Evolutionary conservation across 768 basidiomycete genomes (phyloP).

Genomic region (Tricholoma flavovirens): DNA sequence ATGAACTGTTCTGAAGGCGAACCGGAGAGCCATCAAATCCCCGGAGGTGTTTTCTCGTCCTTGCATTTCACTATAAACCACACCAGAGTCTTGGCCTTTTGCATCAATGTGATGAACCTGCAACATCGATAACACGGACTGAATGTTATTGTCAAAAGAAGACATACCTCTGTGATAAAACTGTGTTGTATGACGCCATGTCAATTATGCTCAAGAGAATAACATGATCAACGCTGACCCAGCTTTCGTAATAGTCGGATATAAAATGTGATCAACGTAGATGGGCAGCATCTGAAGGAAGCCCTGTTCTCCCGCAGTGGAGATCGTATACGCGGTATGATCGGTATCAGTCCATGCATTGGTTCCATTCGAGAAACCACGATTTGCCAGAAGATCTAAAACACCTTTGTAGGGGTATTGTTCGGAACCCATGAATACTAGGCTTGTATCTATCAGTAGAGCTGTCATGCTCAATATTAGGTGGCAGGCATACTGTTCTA

Average conservation of each 20-base stretch:
- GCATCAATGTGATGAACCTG: conserved; percentile 94
- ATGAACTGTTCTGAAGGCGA: conserved; percentile 20
- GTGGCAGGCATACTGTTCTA: conserved; percentile 71
- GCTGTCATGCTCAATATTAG: not conserved
- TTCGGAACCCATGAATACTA: conserved; percentile 94
- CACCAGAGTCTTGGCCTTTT: conserved; percentile 88
- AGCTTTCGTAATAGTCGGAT: conserved; percentile 88
- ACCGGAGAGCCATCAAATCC: conserved; percentile 88
- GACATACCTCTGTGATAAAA: conserved; percentile 53
- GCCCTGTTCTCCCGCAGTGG: conserved; percentile 92
- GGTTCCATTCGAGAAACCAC: conserved; percentile 85
- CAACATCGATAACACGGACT: conserved; percentile 4
- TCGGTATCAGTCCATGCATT: conserved; percentile 98
- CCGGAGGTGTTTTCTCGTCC: conserved; percentile 89
- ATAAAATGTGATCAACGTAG: conserved; percentile 94
- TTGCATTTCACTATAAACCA: conserved; percentile 97
- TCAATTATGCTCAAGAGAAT: conserved; percentile 4
- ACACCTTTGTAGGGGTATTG: conserved; percentile 96
- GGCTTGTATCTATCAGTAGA: conserved; percentile 31
- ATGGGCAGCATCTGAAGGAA: conserved; percentile 81
- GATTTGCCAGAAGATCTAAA: conserved; percentile 90
- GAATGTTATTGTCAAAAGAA: not conserved
- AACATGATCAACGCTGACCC: conserved; percentile 46
- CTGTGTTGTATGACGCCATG: conserved; percentile 20
- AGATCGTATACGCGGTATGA: conserved; percentile 93